Evolutionary conservation across 2,329 filamentous ascomycete genomes (phyloP), one percentile per base, ranked within the genome.

Genomic region (Apiospora koreana): DNA sequence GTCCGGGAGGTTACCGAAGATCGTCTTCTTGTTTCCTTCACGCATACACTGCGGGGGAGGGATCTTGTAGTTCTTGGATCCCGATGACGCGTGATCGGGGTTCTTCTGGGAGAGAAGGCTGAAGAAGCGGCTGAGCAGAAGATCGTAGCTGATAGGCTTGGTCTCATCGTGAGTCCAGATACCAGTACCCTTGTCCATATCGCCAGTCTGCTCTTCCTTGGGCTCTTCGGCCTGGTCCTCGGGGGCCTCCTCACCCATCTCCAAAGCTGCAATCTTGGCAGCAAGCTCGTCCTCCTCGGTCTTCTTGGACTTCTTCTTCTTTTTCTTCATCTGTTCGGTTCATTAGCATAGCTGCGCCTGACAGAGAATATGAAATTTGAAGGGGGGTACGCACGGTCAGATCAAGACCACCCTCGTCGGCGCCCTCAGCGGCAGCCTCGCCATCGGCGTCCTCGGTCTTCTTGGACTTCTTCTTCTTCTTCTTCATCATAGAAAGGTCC

Each of bases 21-120:
- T 97, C 73, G 96, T 99, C 92, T 97, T 97, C 90, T 97, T 97
- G 91, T 99, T 99, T 82, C 96, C 96, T 94, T 99, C 96, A 86
- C 96, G 95, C 80, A 98, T 91, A 86, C 96, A 98, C 87, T 99
- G 96, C 67, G 96, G 96, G 68, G 96, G 96, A 68, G 96, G 96
- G 77, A 99, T 99, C 91, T 98, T 98, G 91, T 98, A 99, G 83
- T 93, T 97, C 88, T 94, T 96, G 79, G 91, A 91, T 75, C 94
- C 94, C 81, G 91, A 93, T 73, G 93, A 92, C 74, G 95, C 92
- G 79, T 98, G 92, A 81, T 99, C 96, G 77, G 96, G 96, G 87
- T 99, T 97, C 87, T 97, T 95, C 84, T 95, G 93, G 83, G 96
- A 91, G 74, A 99, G 91, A 75, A 97, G 92, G 80, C 90, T 92